Conservation (phyloP, 1,284 basidiomycete genomes). For the Athelia psychrophila region DNA sequence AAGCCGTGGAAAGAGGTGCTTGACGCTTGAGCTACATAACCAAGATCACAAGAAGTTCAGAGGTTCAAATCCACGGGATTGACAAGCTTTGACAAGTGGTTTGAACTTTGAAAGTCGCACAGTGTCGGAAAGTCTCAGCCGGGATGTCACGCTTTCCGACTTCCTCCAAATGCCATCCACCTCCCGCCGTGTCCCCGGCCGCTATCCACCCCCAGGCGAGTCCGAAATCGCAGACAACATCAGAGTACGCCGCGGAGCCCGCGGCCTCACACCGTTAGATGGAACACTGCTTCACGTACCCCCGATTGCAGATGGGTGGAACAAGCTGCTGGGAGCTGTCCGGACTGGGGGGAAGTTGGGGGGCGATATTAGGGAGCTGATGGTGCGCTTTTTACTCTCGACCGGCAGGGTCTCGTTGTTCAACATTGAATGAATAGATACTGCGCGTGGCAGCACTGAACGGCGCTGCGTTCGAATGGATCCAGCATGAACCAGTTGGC, state of each 20-base stretch:
- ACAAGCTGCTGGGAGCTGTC: constrained; percentile 45
- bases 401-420: background rate
- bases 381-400: constrained; percentile 32
- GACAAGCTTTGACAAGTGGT: too few species aligned
- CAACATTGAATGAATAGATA: constrained; percentile 30
- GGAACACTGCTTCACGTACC: constrained; percentile 46
- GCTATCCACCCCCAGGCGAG: constrained; percentile 37
- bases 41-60: too few species aligned
- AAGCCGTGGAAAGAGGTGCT: too few species aligned
- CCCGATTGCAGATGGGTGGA: constrained; percentile 49
- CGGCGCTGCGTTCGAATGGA: constrained; percentile 52
- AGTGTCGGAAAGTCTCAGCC: too few species aligned
- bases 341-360: constrained; percentile 44
- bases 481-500: constrained; percentile 50
- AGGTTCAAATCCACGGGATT: too few species aligned
- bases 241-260: constrained; percentile 38
- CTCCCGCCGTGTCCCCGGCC: constrained; percentile 39
- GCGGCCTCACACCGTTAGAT: constrained; percentile 46
- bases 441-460: constrained; percentile 51
- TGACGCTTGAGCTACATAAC: too few species aligned
- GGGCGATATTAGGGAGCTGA: constrained; percentile 48
- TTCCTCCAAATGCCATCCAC: too few species aligned
- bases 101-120: too few species aligned
- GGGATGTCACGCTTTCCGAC: too few species aligned
- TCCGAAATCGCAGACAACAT: constrained; percentile 43